Evolutionary conservation across 768 basidiomycete genomes (phyloP).

Genomic region (Trametes sanguinea): DNA sequence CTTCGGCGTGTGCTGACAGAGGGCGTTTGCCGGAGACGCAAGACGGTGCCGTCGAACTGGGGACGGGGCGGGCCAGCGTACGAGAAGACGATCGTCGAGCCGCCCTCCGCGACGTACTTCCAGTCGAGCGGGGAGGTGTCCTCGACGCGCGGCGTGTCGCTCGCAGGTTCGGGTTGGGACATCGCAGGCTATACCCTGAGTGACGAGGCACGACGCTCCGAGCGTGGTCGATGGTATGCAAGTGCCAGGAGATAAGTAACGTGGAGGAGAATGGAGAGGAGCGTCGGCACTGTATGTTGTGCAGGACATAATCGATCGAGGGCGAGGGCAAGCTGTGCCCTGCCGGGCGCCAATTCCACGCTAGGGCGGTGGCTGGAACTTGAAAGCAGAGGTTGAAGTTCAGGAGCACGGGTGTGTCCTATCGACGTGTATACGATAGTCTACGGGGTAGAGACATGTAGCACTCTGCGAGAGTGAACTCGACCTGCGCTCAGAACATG

Average conservation of each 20-base stretch:
- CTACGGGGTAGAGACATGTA: background rate
- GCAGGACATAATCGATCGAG: too few species aligned
- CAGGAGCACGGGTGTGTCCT: too few species aligned
- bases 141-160: conserved; percentile 18
- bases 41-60: conserved; percentile 60
- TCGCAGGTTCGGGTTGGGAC: background rate
- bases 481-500: background rate
- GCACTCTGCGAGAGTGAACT: background rate
- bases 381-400: too few species aligned
- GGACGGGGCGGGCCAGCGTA: conserved; percentile 61
- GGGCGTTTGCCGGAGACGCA: conserved; percentile 73
- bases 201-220: too few species aligned
- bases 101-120: conserved; percentile 91
- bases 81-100: conserved; percentile 85
- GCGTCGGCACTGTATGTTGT: too few species aligned
- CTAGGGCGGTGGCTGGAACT: background rate
- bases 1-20: conserved; percentile 17
- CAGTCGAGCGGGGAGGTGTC: conserved; percentile 55
- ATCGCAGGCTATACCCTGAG: background rate
- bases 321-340: background rate
- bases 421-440: background rate
- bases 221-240: too few species aligned
- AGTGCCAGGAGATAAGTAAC: background rate
- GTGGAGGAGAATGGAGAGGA: background rate
- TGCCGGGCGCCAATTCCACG: background rate